Percentiles rank a stretch among this genome's conserved stretches.
Evolutionary conservation across 2,329 filamentous ascomycete genomes (phyloP).

Genomic region (Apiospora kogelbergensis): DNA sequence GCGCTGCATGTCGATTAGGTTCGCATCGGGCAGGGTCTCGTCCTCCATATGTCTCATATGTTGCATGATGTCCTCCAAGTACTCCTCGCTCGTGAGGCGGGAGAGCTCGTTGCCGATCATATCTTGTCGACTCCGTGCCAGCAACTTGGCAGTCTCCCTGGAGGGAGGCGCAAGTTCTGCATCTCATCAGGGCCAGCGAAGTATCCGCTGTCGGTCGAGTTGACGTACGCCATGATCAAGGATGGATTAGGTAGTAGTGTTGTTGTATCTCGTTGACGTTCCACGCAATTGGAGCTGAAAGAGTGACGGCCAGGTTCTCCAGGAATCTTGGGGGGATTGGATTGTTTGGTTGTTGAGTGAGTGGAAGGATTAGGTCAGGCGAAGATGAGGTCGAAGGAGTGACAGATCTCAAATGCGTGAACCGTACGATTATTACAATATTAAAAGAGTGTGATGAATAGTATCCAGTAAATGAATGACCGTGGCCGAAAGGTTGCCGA

Average conservation of each 20-base stretch:
- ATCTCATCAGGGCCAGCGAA: constrained; percentile 58
- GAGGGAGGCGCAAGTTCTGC: constrained; percentile 57
- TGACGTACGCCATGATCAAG: constrained; percentile 47
- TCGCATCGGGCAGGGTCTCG: constrained; percentile 91
- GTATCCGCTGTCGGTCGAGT: constrained; percentile 46
- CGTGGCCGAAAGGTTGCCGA: constrained; percentile 49
- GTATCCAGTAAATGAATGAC: constrained; percentile 55
- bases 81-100: constrained; percentile 80
- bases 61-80: constrained; percentile 88
- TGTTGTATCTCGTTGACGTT: constrained; percentile 14
- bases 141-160: constrained; percentile 73
- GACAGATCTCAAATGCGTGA: constrained; percentile 43
- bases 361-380: constrained; percentile 11
- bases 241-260: constrained; percentile 26
- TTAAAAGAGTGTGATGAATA: constrained; percentile 58
- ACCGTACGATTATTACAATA: constrained; percentile 48
- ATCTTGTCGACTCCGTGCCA: constrained; percentile 82
- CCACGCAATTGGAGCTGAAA: constrained; percentile 29
- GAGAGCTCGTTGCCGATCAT: constrained; percentile 89
- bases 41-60: constrained; percentile 97
- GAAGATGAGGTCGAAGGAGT: constrained; percentile 39
- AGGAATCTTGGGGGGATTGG: constrained; percentile 46
- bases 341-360: constrained; percentile 21
- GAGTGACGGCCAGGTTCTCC: constrained; percentile 52
- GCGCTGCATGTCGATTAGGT: constrained; percentile 97